These are phyloP conservation scores for Prillingera fragicola DNA, from an alignment of 1,284 basidiomycete genomes.

Conservation along the genomic window DNA sequence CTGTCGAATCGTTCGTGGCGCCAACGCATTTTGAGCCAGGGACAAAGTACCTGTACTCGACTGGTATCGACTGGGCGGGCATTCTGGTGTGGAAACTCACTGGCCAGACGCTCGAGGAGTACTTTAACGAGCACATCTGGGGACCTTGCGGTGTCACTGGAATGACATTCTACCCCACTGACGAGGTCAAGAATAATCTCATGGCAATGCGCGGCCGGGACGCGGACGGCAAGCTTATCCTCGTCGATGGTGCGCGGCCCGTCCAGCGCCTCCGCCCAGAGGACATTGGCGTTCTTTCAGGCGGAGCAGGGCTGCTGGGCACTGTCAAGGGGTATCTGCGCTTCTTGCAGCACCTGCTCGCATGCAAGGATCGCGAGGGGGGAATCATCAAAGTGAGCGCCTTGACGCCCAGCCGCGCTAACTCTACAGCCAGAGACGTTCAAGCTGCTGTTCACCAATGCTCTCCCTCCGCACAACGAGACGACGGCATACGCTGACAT, in stretches of 20 bases:
- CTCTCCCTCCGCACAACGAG: no score
- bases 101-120: constrained; percentile 30
- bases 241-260: constrained; percentile 24
- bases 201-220: constrained; percentile 8
- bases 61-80: constrained; percentile 43
- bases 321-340: constrained; percentile 30
- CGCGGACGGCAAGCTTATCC: constrained; percentile 2
- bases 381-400: no score
- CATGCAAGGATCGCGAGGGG: constrained; percentile 7
- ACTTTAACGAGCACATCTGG: constrained; percentile 20
- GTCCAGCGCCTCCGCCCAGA: constrained; percentile 16
- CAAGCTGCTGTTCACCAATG: constrained; percentile 24
- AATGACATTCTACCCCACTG: constrained; percentile 33
- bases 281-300: constrained; percentile 15
- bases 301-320: constrained; percentile 36
- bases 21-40: constrained; percentile 35
- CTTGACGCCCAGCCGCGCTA: no score
- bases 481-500: no score
- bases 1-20: constrained; percentile 8
- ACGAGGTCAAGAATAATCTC: constrained; percentile 18
- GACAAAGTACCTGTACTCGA: constrained; percentile 25
- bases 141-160: constrained; percentile 26
- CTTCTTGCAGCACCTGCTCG: constrained; percentile 17
- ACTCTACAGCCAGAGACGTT: constrained; percentile 18
- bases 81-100: constrained; percentile 31